Percentiles rank a stretch among this genome's conserved stretches.
Evolutionary conservation across 495 filamentous ascomycete species (phyloP).

Genomic region (Glonium stellatum): DNA sequence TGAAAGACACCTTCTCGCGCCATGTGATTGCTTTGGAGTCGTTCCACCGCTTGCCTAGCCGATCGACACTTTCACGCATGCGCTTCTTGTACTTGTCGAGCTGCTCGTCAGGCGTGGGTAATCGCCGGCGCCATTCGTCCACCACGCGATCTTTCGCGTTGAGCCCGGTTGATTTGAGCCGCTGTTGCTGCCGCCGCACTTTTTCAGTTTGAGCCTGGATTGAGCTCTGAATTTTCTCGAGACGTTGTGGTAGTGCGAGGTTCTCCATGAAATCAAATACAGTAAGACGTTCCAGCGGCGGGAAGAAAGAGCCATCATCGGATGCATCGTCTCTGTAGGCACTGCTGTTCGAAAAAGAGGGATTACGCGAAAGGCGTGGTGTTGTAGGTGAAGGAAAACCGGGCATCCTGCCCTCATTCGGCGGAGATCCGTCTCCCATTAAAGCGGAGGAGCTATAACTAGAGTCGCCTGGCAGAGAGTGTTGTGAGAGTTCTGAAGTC

Average conservation of each 20-base stretch:
- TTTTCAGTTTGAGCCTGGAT: constrained; percentile 76
- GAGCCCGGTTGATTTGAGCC: constrained; percentile 52
- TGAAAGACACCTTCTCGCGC: constrained; percentile 93
- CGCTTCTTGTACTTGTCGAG: constrained; percentile 81
- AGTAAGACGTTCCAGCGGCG: constrained; percentile 84
- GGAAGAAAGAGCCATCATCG: constrained; percentile 73
- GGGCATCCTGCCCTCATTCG: neutral
- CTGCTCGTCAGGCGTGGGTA: constrained; percentile 84
- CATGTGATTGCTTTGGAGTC: constrained; percentile 78
- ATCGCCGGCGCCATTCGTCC: constrained; percentile 75
- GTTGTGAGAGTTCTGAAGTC: constrained; percentile 20
- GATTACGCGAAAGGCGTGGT: constrained; percentile 57
- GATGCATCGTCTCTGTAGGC: constrained; percentile 36
- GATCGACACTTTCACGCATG: constrained; percentile 82
- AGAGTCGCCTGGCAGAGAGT: constrained; percentile 22
- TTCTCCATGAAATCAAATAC: constrained; percentile 93
- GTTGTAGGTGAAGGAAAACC: constrained; percentile 36
- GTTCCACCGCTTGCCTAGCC: constrained; percentile 77
- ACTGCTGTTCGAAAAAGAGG: constrained; percentile 64
- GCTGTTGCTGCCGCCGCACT: constrained; percentile 74
- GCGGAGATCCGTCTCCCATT: constrained; percentile 10
- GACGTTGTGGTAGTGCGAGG: constrained; percentile 75
- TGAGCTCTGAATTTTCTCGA: constrained; percentile 79
- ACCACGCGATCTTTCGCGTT: constrained; percentile 67
- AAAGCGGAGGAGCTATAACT: constrained; percentile 19